Percentiles rank a stretch among this genome's conserved stretches.
These are phyloP conservation scores for Vinca minor DNA, from an alignment of 257 asterid genomes.

Conservation along the genomic window DNA sequence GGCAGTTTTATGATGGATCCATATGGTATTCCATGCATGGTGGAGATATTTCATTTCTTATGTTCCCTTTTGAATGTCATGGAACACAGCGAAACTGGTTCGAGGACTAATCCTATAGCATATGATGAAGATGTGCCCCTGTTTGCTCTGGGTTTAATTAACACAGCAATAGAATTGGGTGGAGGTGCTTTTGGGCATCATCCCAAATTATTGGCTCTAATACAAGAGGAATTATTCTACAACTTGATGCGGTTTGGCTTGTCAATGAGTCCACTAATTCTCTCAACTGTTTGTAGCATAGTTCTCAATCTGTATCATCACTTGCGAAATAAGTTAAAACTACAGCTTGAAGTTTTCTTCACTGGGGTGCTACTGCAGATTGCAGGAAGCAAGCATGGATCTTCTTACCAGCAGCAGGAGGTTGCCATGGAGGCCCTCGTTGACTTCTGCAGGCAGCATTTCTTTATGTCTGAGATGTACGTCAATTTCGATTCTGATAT, in stretches of 20 bases:
- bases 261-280: constrained; percentile 92
- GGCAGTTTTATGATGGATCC: constrained; percentile 60
- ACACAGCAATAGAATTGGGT: constrained; percentile 79
- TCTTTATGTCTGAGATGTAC: constrained; percentile 67
- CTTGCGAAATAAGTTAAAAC: constrained; percentile 65
- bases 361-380: constrained; percentile 69
- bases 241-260: constrained; percentile 86
- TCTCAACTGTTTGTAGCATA: constrained; percentile 86
- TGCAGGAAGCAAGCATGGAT: constrained; percentile 75
- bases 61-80: constrained; percentile 82
- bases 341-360: constrained; percentile 84
- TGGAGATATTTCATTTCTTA: constrained; percentile 79
- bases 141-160: constrained; percentile 86
- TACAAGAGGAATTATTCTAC: constrained; percentile 83
- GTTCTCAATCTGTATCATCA: constrained; percentile 89
- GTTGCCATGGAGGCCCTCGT: constrained; percentile 95
- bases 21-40: constrained; percentile 88
- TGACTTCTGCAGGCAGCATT: constrained; percentile 90
- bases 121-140: constrained; percentile 95
- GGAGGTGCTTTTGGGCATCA: constrained; percentile 67
- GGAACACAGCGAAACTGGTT: constrained; percentile 61
- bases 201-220: constrained; percentile 63
- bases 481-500: constrained; percentile 91
- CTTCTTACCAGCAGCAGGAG: constrained; percentile 91
- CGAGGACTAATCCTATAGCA: constrained; percentile 69